Evolutionary conservation across 768 basidiomycete species (phyloP).

Genomic region (Tephrocybe sp.): DNA sequence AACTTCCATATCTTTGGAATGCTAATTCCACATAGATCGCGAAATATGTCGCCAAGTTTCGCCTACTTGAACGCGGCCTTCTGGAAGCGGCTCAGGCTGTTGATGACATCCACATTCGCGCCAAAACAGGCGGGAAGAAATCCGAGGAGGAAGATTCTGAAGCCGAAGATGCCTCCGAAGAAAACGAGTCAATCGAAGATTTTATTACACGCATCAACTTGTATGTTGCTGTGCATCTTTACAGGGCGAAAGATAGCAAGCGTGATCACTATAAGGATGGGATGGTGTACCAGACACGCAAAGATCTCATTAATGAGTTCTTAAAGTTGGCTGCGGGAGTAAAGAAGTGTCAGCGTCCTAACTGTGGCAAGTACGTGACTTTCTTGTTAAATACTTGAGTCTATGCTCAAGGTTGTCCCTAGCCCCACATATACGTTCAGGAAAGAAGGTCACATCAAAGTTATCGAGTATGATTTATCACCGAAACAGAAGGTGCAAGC

Average conservation of each 20-base stretch:
- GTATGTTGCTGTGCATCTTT: slow-evolving; percentile 60
- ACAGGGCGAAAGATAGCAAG: slow-evolving; percentile 47
- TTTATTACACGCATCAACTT: slow-evolving; percentile 62
- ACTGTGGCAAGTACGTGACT: slow-evolving; percentile 77
- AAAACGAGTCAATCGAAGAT: slow-evolving; percentile 57
- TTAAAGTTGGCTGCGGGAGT: slow-evolving; percentile 55
- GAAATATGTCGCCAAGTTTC: slow-evolving; percentile 84
- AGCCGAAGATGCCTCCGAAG: slow-evolving; percentile 36
- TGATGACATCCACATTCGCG: slow-evolving; percentile 58
- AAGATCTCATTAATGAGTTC: slow-evolving; percentile 80
- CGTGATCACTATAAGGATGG: slow-evolving; percentile 89
- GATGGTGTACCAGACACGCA: slow-evolving; percentile 83
- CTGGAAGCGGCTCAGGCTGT: slow-evolving; percentile 76
- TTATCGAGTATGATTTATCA: slow-evolving; percentile 90
- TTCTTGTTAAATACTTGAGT: background rate
- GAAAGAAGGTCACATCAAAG: slow-evolving; percentile 91
- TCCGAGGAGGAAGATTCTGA: slow-evolving; percentile 26
- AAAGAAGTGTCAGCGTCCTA: slow-evolving; percentile 72
- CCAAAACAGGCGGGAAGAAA: slow-evolving; percentile 18
- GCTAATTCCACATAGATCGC: slow-evolving; percentile 48
- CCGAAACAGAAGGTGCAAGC: slow-evolving; percentile 68
- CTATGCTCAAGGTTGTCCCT: slow-evolving; percentile 5
- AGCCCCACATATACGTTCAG: slow-evolving; percentile 85
- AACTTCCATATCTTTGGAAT: background rate
- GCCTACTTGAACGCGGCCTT: slow-evolving; percentile 86